Evolutionary conservation across 768 basidiomycete species (phyloP), one percentile per base, ranked within the genome.

Genomic region (Naganishia kalamii): DNA sequence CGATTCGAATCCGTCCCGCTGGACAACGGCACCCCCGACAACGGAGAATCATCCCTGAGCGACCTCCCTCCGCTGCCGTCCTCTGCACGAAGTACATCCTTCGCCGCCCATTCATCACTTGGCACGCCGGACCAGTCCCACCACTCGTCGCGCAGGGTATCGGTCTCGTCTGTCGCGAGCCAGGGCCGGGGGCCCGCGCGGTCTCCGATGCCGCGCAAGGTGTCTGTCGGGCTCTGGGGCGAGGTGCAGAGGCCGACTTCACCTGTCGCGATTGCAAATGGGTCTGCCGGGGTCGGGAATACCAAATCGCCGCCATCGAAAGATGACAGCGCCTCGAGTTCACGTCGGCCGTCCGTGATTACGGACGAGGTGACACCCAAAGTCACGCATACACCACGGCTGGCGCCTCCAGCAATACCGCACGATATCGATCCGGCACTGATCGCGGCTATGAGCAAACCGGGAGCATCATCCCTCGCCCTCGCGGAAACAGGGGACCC

Each of bases 391-490:
- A 33, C 54, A 23, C 54, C 54, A 6, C 54, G 54, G n/a, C 21
- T 57, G 37, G 54, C 54, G 2, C 54, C 54, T 3, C 54, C 54
- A n/a, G 54, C 54, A 15, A 41, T 57, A 15, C 54, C 54, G 37
- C 54, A 57, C 27, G 54, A 40, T 23, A 6, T 57, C 8, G 54
- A 57, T 57, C 54, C 37, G 1, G 54, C 37, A 25, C 3, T 57
- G n/a, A 35, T 57, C 3, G 54, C 37, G 33, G 40, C 35, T 6
- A n/a, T 57, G 23, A 57, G 54, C 37, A n/a, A 25, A 7, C 21
- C 54, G 2, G 54, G 54, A 2, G 54, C 54, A 15, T 57, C 54
- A 6, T 57, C 54, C 32, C 32, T 57, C 19, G 54, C 54, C 21
- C 37, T 35, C 21, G 54, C 54, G 10, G 54, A 41, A 15, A 40